phyloP scores from a whole-genome alignment of 495 filamentous ascomycete species.

The Lasiosphaeria miniovina region DNA sequence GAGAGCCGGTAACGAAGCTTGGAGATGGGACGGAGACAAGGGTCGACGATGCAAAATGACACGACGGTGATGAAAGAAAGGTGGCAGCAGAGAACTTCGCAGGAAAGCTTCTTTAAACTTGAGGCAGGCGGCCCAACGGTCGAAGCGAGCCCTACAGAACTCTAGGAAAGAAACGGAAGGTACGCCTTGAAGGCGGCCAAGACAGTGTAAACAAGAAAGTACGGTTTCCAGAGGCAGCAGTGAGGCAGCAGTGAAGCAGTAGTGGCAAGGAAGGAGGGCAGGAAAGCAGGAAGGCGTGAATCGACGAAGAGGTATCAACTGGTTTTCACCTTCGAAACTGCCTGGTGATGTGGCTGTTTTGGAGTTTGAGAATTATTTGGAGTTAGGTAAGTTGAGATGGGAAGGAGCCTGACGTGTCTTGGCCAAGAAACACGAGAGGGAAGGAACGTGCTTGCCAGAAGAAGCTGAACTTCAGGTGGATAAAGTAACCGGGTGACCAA shows the following conservation, averaged over 20 bases:
- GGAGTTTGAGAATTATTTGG: neutral
- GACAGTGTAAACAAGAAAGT: conserved; percentile 1
- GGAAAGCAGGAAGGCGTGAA: neutral
- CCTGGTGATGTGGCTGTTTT: neutral
- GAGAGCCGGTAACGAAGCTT: conserved; percentile 20
- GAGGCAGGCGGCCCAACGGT: neutral
- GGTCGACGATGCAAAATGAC: conserved; percentile 20
- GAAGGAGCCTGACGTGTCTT: no score
- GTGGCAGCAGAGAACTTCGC: neutral
- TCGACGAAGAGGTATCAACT: neutral
- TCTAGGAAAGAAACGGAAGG: neutral
- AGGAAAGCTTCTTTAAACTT: neutral
- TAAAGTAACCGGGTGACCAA: no score
- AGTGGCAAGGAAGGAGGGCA: neutral
- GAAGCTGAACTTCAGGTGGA: no score
- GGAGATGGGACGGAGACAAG: conserved; percentile 12
- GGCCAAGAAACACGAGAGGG: no score
- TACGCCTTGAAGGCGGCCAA: no score
- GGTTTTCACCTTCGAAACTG: neutral
- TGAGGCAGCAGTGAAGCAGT: neutral
- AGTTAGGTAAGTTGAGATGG: no score
- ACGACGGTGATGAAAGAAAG: conserved; percentile 2
- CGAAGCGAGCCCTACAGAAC: neutral
- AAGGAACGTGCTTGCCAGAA: no score
- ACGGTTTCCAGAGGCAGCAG: neutral